Base-by-base conservation (phyloP, 306 rosid genomes). In the Prunus dulcis region DNA sequence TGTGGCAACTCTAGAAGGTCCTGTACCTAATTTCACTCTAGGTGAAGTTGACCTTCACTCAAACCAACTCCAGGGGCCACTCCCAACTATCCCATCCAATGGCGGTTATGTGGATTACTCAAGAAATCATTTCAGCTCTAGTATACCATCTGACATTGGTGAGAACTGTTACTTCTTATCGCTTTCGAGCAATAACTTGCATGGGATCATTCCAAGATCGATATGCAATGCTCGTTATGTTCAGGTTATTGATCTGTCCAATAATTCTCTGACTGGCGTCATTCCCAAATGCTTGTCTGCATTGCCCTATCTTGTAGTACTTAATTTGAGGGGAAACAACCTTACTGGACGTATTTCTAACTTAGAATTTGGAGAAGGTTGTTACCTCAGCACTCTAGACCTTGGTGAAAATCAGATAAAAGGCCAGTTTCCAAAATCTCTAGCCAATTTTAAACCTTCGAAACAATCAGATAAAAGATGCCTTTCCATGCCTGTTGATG, bases 31-130 rank as follows among this genome's bases (percentile, higher is more conserved):
- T 27, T 27, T 27, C 28, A 27, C 28, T 27, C 25, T 23, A 23
- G 25, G 0, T 30, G 5, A 28, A 2, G 71, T 89, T 52, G 91
- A 87, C 75, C 86, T 89, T 7, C 88, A 79, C 65, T 45, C 64
- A 4, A 89, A 89, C 78, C 58, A 50, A 2, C 79, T 89, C 11
- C 78, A 62, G 20, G 89, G 89, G 3, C 22, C 64, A 30, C 12
- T 89, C 46, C 72, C 86, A 1, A 1, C 45, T 11, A 20, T 79
- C 13, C 83, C 77, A 8, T 17, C 3, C 19, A 0, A 0, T 3
- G 22, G 9, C 22, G 0, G 0, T 5, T 89, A 83, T 73, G 32
- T 87, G 72, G 93, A 83, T 50, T 84, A 50, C 67, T 89, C 93
- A 0, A 0, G 0, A 0, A 89, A 87, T 76, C 14, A 79, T 0